These are phyloP conservation scores for Penicillium manginii DNA, from an alignment of 495 filamentous ascomycete genomes.

Conservation along the genomic window DNA sequence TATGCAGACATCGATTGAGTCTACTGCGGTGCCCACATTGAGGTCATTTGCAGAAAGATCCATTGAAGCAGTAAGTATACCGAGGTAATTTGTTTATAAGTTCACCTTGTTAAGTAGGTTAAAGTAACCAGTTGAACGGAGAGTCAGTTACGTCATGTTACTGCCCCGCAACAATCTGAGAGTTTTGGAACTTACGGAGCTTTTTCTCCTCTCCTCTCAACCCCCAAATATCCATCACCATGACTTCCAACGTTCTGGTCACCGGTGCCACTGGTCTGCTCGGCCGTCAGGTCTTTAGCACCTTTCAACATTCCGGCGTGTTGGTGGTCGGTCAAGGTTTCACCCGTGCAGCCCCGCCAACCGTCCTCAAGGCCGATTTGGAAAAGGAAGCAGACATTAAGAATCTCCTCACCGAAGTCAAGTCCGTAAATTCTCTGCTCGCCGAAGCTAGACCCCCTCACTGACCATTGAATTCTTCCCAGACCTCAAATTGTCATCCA, in stretches of 20 bases:
- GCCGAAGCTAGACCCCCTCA: neutral
- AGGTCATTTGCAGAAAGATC: too few species aligned
- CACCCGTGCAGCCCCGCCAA: conserved; percentile 70
- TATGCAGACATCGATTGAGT: too few species aligned
- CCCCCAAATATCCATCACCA: conserved; percentile 21
- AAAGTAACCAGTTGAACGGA: too few species aligned
- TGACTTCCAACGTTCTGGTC: conserved; percentile 70
- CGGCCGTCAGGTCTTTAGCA: conserved; percentile 77
- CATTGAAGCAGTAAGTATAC: too few species aligned
- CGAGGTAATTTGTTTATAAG: too few species aligned
- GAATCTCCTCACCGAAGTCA: conserved; percentile 59
- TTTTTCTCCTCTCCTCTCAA: neutral
- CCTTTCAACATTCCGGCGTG: conserved; percentile 72
- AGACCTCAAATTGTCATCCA: conserved; percentile 86
- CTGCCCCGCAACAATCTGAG: conserved; percentile 14
- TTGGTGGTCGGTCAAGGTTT: conserved; percentile 80
- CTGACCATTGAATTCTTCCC: conserved; percentile 12
- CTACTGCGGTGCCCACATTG: too few species aligned
- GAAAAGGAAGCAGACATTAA: conserved; percentile 63
- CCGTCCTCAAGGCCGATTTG: conserved; percentile 78
- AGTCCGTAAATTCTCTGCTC: conserved; percentile 23
- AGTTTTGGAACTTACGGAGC: neutral
- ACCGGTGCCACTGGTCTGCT: conserved; percentile 87
- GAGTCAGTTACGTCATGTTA: conserved; percentile 36
- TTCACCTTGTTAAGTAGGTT: too few species aligned